phyloP scores from a whole-genome alignment of 371 early-diverging fungal genomes.

The Rhizopus microsporus region DNA sequence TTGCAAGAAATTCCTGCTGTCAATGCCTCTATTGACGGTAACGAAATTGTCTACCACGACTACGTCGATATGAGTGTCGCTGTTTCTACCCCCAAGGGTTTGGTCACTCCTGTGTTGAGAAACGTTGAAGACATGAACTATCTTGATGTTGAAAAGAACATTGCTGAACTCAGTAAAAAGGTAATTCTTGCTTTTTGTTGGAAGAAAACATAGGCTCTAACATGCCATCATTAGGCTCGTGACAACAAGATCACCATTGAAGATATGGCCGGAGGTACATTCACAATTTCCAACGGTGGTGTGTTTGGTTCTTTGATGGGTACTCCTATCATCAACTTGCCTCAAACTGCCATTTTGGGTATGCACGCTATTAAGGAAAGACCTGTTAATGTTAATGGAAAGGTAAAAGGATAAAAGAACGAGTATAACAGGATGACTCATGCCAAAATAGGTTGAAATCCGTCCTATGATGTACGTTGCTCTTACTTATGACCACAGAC shows the following conservation, averaged over 20 bases:
- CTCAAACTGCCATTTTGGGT: constrained; percentile 96
- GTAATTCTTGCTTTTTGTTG: constrained; percentile 26
- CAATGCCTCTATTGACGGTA: constrained; percentile 90
- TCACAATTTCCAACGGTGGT: constrained; percentile 98
- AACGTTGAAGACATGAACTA: constrained; percentile 86
- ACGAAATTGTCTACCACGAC: constrained; percentile 89
- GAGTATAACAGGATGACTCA: not conserved
- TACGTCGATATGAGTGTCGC: constrained; percentile 95
- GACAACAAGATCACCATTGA: constrained; percentile 95
- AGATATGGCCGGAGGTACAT: constrained; percentile 97
- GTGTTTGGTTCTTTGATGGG: constrained; percentile 96
- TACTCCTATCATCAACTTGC: constrained; percentile 97
- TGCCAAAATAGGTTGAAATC: constrained; percentile 69
- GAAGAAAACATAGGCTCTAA: not conserved
- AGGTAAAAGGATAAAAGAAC: constrained; percentile 41
- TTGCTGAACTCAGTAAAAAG: constrained; percentile 87
- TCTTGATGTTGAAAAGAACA: constrained; percentile 88
- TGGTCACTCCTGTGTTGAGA: constrained; percentile 95
- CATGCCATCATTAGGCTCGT: constrained; percentile 66
- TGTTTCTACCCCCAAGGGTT: constrained; percentile 97
- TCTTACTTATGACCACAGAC: constrained; percentile 96
- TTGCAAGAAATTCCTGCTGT: constrained; percentile 89
- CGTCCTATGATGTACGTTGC: constrained; percentile 99
- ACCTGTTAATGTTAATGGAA: constrained; percentile 91
- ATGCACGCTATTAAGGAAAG: constrained; percentile 98